phyloP scores from a whole-genome alignment of 2,329 filamentous ascomycete genomes.

The Nigrograna mackinnonii region DNA sequence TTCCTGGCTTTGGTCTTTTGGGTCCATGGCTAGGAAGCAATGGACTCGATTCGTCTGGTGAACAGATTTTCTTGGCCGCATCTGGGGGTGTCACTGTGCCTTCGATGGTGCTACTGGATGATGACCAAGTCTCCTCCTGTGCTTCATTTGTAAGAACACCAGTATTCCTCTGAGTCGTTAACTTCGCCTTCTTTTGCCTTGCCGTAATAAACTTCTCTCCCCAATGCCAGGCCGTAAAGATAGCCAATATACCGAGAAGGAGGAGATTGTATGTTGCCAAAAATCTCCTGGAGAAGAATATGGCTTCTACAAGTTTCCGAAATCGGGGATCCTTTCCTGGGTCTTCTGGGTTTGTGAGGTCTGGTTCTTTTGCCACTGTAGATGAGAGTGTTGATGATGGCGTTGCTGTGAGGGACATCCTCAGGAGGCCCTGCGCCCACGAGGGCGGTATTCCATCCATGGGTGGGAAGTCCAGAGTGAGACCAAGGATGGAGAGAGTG shows the following conservation, averaged over 20 bases:
- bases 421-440: constrained; percentile 15
- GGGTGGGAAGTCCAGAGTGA: no score
- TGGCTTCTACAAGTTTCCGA: constrained; percentile 37
- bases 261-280: constrained; percentile 45
- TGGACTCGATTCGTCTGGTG: constrained; percentile 34
- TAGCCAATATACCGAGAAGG: constrained; percentile 38
- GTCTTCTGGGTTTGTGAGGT: constrained; percentile 16
- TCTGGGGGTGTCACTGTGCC: constrained; percentile 39
- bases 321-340: constrained; percentile 40
- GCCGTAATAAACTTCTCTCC: constrained; percentile 24
- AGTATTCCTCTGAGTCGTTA: constrained; percentile 7
- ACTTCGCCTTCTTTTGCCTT: constrained; percentile 5
- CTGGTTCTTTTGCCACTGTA: constrained; percentile 5
- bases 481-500: no score
- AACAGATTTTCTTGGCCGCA: constrained; percentile 14
- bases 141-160: constrained; percentile 3
- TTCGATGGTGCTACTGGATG: constrained; percentile 43
- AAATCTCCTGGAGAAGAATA: constrained; percentile 43
- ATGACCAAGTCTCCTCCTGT: constrained; percentile 31
- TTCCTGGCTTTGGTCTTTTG: constrained; percentile 4
- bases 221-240: constrained; percentile 44
- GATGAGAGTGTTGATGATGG: constrained; percentile 21
- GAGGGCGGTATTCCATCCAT: constrained; percentile 10
- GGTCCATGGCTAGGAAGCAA: constrained; percentile 24
- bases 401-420: constrained; percentile 26